phyloP scores from a whole-genome alignment of 192 early-diverging fungal species.

The Cladochytrium replicatum region DNA sequence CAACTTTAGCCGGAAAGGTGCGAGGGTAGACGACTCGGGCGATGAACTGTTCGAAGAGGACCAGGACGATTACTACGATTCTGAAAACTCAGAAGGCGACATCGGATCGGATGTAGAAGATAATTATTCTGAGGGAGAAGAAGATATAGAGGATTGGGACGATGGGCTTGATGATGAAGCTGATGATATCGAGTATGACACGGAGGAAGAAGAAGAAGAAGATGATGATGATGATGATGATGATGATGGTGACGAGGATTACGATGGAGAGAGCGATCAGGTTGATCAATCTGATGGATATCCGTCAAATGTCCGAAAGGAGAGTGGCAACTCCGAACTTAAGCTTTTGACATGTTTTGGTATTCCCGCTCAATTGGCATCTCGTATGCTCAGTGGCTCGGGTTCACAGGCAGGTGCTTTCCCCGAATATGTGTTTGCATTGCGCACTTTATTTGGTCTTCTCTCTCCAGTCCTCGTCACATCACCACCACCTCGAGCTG shows the following conservation, averaged over 20 bases:
- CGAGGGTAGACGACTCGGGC: no score
- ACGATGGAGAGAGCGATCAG: neutral
- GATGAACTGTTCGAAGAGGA: no score
- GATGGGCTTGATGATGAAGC: conserved; percentile 8
- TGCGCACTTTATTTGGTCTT: no score
- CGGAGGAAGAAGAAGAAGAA: neutral
- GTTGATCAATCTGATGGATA: conserved; percentile 1
- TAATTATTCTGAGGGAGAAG: conserved; percentile 2
- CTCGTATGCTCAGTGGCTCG: neutral
- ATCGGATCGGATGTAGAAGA: neutral
- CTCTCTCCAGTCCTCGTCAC: no score
- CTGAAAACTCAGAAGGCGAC: conserved; percentile 1
- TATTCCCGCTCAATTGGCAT: neutral
- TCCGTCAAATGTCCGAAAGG: no score
- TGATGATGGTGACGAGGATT: conserved; percentile 9
- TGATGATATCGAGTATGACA: conserved; percentile 6
- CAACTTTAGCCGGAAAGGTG: no score
- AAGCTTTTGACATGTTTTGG: neutral
- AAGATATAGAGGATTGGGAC: conserved; percentile 1
- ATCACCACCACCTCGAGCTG: no score
- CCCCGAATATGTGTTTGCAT: no score
- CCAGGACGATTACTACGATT: neutral
- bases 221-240: conserved; percentile 5
- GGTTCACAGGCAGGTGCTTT: neutral
- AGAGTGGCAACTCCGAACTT: neutral